A percentile compares a stretch with the other conserved stretches of the same genome.
Evolutionary conservation across 1,284 basidiomycete genomes (phyloP).

Genomic region (Rhodofomes roseus): DNA sequence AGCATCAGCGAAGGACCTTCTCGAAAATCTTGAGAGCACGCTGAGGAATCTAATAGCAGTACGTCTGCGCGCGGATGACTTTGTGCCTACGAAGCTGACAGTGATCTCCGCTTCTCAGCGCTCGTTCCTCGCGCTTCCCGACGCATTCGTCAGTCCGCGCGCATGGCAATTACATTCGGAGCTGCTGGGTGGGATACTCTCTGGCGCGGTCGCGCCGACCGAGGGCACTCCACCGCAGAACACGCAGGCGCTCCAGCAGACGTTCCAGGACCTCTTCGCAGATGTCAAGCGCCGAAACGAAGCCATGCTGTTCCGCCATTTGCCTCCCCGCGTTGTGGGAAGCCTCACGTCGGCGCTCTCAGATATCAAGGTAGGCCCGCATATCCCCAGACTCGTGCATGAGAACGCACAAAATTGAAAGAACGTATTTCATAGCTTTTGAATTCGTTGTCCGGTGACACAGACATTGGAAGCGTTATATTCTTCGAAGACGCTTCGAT

Average conservation of each 20-base stretch:
- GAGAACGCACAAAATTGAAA: not conserved
- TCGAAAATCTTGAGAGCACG: slow-evolving; percentile 52
- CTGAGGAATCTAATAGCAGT: slow-evolving; percentile 61
- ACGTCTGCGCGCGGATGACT: slow-evolving; percentile 9
- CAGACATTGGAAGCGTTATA: slow-evolving; percentile 56
- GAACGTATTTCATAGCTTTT: slow-evolving; percentile 50
- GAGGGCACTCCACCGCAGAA: slow-evolving; percentile 37
- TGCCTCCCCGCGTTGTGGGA: slow-evolving; percentile 56
- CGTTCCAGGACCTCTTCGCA: slow-evolving; percentile 45
- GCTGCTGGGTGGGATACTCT: slow-evolving; percentile 44
- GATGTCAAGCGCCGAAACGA: slow-evolving; percentile 72
- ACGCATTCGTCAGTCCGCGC: slow-evolving; percentile 71
- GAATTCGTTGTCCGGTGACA: slow-evolving; percentile 74
- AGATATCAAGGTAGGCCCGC: slow-evolving; percentile 58
- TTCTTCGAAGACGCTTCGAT: slow-evolving; percentile 56
- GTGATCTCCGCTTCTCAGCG: slow-evolving; percentile 39
- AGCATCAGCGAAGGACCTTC: slow-evolving; percentile 47
- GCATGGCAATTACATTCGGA: slow-evolving; percentile 55
- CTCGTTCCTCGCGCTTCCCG: slow-evolving; percentile 59
- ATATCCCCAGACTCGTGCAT: not conserved
- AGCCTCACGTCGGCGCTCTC: slow-evolving; percentile 26
- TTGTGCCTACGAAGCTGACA: not conserved
- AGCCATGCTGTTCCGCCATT: slow-evolving; percentile 70
- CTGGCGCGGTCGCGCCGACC: slow-evolving; percentile 27
- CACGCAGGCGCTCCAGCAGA: slow-evolving; percentile 39